Evolutionary conservation across 2,329 filamentous ascomycete genomes (phyloP), one percentile per base, ranked within the genome.

Genomic region (Lachnellula subtilissima): DNA sequence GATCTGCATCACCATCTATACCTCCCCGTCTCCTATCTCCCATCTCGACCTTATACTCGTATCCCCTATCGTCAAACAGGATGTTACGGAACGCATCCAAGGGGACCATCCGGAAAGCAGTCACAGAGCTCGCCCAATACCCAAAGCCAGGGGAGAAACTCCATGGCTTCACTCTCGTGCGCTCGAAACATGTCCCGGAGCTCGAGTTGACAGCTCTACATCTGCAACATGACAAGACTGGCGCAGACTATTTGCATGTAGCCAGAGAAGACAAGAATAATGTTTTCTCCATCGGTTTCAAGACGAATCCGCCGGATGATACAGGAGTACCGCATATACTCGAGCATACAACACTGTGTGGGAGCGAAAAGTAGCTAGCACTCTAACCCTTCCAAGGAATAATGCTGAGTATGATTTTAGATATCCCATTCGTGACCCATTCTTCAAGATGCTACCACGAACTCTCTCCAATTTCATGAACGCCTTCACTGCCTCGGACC

Each of bases 391-490:
- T 48, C 23, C 45, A 48, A 49, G 46, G 48, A 53, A 37, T 43
- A 56, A 61, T 62, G 54, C 71, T 75, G 56, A 75, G 57, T 48
- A n/a, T 17, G 8, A 15, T 47, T 56, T 51, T 69, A 93, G 89
- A 72, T 96, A 92, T 70, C 94, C 94, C n/a, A 93, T 99, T 56
- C 90, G 94, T 60, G 94, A 99, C 69, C 94, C 94, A 0, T 99
- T 99, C 79, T 99, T 99, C 80, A 99, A 97, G 81, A 99, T 99
- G 94, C 82, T 99, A 25, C 94, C 94, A 22, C 86, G 94, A 65
- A 97, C 94, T 5, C 81, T 99, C n/a, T 97, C 94, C 62, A 99
- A 97, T 74, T 99, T 97, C 70, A 99, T 99, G 94, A 99, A 99
- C 72, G 94, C 94, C 59, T 96, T 97, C 71, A 99, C 94, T 43